Percentiles rank a stretch among this genome's conserved stretches.
Evolutionary conservation across 441 rosid species (phyloP).

Genomic region (Erysimum cheiri): DNA sequence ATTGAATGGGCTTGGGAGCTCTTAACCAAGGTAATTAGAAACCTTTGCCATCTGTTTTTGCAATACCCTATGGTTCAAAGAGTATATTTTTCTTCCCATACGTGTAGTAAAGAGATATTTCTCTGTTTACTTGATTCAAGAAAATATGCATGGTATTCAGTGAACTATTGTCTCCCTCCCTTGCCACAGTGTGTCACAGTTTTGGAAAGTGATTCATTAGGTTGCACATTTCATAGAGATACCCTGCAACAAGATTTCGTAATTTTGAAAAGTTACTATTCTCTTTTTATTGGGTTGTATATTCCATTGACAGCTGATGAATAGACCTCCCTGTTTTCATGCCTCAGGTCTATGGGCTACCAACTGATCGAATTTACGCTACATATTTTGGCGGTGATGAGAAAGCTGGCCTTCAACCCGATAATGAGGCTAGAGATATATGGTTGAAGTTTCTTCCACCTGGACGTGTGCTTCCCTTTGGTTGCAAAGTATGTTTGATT

Average conservation of each 20-base stretch:
- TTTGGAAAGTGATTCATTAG: slow-evolving; percentile 13
- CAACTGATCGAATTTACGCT: slow-evolving; percentile 82
- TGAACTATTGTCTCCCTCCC: slow-evolving; percentile 12
- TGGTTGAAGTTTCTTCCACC: slow-evolving; percentile 88
- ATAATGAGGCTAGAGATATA: slow-evolving; percentile 80
- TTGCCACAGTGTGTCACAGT: slow-evolving; percentile 1
- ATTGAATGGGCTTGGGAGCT: slow-evolving; percentile 98
- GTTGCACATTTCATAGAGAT: background rate
- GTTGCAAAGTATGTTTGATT: slow-evolving; percentile 72
- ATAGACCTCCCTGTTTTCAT: slow-evolving; percentile 8
- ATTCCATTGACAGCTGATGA: background rate
- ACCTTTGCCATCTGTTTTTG: background rate
- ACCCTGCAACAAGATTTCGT: background rate
- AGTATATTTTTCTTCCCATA: background rate
- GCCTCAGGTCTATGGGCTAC: slow-evolving; percentile 77
- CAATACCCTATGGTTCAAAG: background rate
- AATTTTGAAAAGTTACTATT: background rate
- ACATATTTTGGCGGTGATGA: slow-evolving; percentile 99
- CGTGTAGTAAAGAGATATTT: background rate
- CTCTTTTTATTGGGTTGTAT: background rate
- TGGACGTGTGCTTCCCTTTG: slow-evolving; percentile 85
- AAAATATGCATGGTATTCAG: background rate
- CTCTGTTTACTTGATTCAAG: slow-evolving; percentile 8
- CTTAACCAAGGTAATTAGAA: slow-evolving; percentile 64
- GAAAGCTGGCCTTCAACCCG: slow-evolving; percentile 85